Conservation (phyloP, 208 protist genomes). For the Sergeia podlipaevii region DNA sequence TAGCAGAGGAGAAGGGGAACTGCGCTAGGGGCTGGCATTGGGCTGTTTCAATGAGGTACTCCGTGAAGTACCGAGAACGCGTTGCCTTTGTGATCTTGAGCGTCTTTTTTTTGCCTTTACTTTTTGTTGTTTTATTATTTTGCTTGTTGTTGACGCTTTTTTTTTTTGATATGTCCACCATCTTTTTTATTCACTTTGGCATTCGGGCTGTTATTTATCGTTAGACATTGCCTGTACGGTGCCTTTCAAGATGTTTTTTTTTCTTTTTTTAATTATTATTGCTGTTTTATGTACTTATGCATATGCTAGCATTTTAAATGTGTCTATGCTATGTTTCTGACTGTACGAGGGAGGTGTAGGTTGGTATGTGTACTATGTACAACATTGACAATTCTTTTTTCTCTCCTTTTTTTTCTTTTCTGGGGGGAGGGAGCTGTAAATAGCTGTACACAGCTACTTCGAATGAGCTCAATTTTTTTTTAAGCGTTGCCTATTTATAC, state of each 20-base stretch:
- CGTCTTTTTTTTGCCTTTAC: no score
- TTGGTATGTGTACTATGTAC: neutral
- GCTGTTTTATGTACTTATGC: constrained; percentile 17
- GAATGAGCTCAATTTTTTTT: constrained; percentile 5
- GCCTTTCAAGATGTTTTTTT: constrained; percentile 9
- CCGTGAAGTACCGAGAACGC: no score
- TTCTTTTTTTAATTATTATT: constrained; percentile 11
- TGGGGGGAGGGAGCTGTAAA: no score
- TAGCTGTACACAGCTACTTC: neutral
- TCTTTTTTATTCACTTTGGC: constrained; percentile 7
- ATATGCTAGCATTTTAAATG: no score
- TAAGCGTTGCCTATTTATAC: constrained; percentile 10
- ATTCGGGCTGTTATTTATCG: neutral
- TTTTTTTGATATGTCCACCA: constrained; percentile 2
- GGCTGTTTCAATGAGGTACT: no score
- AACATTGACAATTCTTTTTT: neutral
- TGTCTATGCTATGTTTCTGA: constrained; percentile 1
- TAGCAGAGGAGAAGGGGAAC: no score
- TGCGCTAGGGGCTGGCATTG: no score
- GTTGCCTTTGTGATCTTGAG: no score
- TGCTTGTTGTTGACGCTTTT: neutral
- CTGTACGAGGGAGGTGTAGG: neutral
- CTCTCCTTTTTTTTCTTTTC: constrained; percentile 7
- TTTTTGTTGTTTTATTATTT: neutral
- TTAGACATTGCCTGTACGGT: neutral